Evolutionary conservation across 202 grass and related monocot species (phyloP), one percentile per base, ranked within the genome.

Genomic region (Panicum hallii): DNA sequence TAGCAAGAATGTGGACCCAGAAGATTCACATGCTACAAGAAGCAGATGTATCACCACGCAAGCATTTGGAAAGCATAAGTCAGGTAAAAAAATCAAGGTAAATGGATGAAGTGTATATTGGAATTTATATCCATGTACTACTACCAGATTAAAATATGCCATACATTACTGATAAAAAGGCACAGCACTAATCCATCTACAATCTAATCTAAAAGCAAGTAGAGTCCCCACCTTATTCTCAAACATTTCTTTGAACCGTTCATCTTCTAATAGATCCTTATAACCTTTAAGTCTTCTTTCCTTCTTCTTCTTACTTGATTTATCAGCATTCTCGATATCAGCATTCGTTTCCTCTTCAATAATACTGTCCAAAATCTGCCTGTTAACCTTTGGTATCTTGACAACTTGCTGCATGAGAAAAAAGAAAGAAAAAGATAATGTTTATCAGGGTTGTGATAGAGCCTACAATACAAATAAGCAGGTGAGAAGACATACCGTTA

Each of bases 321-420:
- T 94, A 74, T 94, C 88, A 83, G 28, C 71, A 77, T 87, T 92
- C 2, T 87, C 89, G 15, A 40, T 15, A 77, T 86, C 84, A 86
- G 65, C 70, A 32, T 90, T 88, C 63, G 80, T 73, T 88, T 88
- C 88, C 58, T 94, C 91, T 86, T 87, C 69, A 64, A 63, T 82
- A 74, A 95, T 57, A 46, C 63, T 73, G 28, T 91, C 90, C 34
- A 87, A 83, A 72, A 99, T 77, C 30, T 66, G 49, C 61, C 93
- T 88, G 79, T 99, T 99, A 79, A 93, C 90, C 83, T 95, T 99
- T 69, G 96, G 93, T 78, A 99, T 88, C 81, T 73, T 99, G 41
- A 20, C 70, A 0, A 87, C 70, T 75, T 88, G 58, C 93, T 99
- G 85, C 86, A 86, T 15, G 45, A 77, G 78, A 23, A 36, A 80